Percentiles rank a stretch among this genome's conserved stretches.
Conservation (phyloP, 2,329 filamentous ascomycete species). For the Albifimbria verrucaria region DNA sequence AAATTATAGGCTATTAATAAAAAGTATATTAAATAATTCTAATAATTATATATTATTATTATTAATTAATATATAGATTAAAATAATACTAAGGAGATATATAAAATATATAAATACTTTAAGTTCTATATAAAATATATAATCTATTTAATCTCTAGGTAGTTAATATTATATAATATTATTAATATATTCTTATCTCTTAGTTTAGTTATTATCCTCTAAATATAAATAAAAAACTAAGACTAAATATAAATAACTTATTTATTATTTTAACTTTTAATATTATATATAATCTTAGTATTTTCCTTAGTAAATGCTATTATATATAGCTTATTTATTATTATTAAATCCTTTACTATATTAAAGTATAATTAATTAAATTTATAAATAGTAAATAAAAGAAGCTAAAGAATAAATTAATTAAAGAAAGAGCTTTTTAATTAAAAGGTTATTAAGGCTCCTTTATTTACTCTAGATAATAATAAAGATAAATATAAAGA, state of each 20-base stretch:
- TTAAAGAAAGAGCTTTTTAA: slow-evolving; percentile 22
- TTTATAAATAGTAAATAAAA: slow-evolving; percentile 23
- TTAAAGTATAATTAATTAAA: slow-evolving; percentile 21
- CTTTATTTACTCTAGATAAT: slow-evolving; percentile 5
- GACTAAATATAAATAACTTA: slow-evolving; percentile 17
- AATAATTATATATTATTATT: slow-evolving; percentile 21
- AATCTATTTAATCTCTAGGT: slow-evolving; percentile 3
- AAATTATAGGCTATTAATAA: slow-evolving; percentile 16
- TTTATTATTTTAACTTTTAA: slow-evolving; percentile 24
- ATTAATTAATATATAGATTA: slow-evolving; percentile 17
- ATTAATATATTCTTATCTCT: slow-evolving; percentile 16
- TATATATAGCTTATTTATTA: slow-evolving; percentile 17
- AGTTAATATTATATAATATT: slow-evolving; percentile 15
- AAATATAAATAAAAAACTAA: slow-evolving; percentile 20
- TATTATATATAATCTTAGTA: slow-evolving; percentile 20
- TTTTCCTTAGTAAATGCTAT: slow-evolving; percentile 20
- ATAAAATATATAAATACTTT: slow-evolving; percentile 16
- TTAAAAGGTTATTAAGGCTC: slow-evolving; percentile 14
- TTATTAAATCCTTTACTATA: slow-evolving; percentile 25
- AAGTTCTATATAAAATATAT: neutral
- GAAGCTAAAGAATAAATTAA: slow-evolving; percentile 19
- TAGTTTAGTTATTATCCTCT: slow-evolving; percentile 15
- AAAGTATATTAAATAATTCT: slow-evolving; percentile 23
- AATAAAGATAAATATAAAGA: slow-evolving; percentile 11
- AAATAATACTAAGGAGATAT: slow-evolving; percentile 21